A percentile compares a stretch with the other conserved stretches of the same genome.
phyloP scores from a whole-genome alignment of 2,329 filamentous ascomycete species.

The Pseudopyrenochaeta lycopersici region DNA sequence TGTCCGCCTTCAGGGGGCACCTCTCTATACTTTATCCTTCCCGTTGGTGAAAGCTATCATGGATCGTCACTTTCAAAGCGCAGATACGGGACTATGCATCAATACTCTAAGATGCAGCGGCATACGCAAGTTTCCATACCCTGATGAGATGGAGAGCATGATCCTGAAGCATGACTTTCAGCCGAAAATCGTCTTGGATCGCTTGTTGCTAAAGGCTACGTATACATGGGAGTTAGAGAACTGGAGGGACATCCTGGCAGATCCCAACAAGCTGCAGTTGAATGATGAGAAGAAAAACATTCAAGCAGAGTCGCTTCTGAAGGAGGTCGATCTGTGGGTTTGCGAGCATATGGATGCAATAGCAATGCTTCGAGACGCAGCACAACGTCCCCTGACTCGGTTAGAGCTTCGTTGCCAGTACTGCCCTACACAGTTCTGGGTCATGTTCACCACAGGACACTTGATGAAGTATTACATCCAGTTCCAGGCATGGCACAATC shows the following conservation, averaged over 20 bases:
- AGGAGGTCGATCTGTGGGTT: not conserved
- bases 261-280: not conserved
- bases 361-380: not conserved
- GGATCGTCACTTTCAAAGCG: too few relatives aligned
- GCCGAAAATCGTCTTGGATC: constrained; percentile 18
- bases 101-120: too few relatives aligned
- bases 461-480: not conserved
- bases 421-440: constrained; percentile 7
- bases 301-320: not conserved
- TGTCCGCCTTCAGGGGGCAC: too few relatives aligned
- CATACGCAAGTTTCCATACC: not conserved
- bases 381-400: not conserved
- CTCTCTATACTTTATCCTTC: too few relatives aligned
- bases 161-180: constrained; percentile 11
- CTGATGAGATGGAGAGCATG: not conserved
- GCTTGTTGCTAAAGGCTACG: constrained; percentile 12
- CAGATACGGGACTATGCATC: too few relatives aligned
- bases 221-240: constrained; percentile 10
- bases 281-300: not conserved
- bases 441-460: not conserved
- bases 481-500: too few relatives aligned
- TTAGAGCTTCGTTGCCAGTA: constrained; percentile 2
- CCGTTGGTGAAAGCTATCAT: too few relatives aligned
- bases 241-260: not conserved
- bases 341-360: not conserved